Percentiles rank a stretch among this genome's conserved stretches.
Evolutionary conservation across 2,329 filamentous ascomycete species (phyloP).

Genomic region (Huntiella abstrusa): DNA sequence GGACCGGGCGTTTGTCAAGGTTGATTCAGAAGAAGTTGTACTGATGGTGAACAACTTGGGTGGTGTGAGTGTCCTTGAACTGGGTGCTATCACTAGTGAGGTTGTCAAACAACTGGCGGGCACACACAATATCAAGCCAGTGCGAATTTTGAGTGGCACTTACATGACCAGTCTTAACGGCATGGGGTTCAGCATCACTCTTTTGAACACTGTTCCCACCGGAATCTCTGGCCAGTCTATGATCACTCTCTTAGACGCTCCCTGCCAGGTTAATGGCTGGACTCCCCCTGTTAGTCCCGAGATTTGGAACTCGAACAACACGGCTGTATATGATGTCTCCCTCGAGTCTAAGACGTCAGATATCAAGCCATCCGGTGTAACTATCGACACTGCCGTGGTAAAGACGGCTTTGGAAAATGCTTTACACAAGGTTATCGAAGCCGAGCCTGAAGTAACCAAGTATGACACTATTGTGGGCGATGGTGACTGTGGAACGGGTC

Average conservation of each 20-base stretch:
- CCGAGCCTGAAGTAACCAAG: conserved; percentile 51
- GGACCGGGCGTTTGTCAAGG: conserved; percentile 50
- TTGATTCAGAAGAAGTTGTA: conserved; percentile 45
- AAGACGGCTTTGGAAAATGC: conserved; percentile 35
- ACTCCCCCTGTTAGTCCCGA: conserved; percentile 39
- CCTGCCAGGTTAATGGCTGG: conserved; percentile 54
- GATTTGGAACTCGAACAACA: conserved; percentile 43
- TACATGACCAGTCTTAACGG: conserved; percentile 69
- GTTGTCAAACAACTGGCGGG: conserved; percentile 42
- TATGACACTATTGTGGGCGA: conserved; percentile 76
- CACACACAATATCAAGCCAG: conserved; percentile 40
- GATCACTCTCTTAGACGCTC: conserved; percentile 51
- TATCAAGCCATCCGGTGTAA: conserved; percentile 27
- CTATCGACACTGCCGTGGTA: conserved; percentile 31
- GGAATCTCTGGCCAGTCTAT: conserved; percentile 41
- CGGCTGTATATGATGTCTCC: conserved; percentile 18
- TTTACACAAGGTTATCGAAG: conserved; percentile 42
- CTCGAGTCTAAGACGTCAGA: conserved; percentile 20
- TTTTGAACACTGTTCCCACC: conserved; percentile 44
- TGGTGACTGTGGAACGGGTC: conserved; percentile 72
- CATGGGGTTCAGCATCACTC: conserved; percentile 52
- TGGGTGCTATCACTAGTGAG: conserved; percentile 53
- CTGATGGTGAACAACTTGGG: conserved; percentile 60
- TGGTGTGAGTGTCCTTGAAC: conserved; percentile 51
- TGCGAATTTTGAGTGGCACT: conserved; percentile 47